Percentiles rank a stretch among this genome's conserved stretches.
phyloP scores from a whole-genome alignment of 495 filamentous ascomycete genomes.

The Aspergillus diversus region DNA sequence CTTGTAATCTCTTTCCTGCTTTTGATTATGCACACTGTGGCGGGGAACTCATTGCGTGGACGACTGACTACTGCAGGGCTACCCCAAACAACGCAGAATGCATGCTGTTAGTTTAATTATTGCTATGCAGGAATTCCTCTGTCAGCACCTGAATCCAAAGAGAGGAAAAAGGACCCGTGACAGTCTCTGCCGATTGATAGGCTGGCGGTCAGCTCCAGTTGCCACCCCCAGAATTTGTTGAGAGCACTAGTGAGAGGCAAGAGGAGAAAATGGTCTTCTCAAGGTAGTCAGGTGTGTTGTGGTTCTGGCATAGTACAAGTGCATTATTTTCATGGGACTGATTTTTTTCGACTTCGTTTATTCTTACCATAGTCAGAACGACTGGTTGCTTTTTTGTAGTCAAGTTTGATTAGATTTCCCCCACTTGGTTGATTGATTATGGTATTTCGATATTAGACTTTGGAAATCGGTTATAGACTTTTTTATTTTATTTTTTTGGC shows the following conservation, averaged over 20 bases:
- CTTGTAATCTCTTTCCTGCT: background rate
- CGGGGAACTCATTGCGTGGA: background rate
- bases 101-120: background rate
- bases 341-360: background rate
- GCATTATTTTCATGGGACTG: background rate
- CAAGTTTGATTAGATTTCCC: background rate
- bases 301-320: background rate
- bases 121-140: background rate
- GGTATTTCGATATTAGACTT: too few species aligned
- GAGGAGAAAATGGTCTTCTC: background rate
- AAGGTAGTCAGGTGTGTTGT: background rate
- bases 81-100: background rate
- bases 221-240: slow-evolving; percentile 1
- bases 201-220: background rate
- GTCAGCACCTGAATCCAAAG: background rate
- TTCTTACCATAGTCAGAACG: background rate
- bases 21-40: background rate
- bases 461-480: background rate
- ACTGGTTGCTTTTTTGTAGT: too few species aligned
- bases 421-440: too few species aligned
- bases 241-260: background rate
- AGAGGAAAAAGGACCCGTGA: background rate
- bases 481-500: background rate
- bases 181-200: background rate
- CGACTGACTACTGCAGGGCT: background rate